These are phyloP conservation scores for Parascedosporium putredinis DNA, from an alignment of 2,329 filamentous ascomycete species.

Conservation along the genomic window DNA sequence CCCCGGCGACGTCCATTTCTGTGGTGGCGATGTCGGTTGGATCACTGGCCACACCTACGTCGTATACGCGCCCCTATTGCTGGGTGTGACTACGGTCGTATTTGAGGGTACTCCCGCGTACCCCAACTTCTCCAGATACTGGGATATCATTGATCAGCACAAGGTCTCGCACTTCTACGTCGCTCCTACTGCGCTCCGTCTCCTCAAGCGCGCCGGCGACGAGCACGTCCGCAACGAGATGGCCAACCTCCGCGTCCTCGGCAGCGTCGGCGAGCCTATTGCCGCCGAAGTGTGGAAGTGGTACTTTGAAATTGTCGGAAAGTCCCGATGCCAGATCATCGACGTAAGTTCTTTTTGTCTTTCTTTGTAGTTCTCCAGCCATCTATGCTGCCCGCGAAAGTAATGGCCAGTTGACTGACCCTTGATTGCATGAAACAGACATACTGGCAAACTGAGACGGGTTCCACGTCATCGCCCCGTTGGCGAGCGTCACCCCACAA, in stretches of 20 bases:
- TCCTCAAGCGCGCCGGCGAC: conserved; percentile 92
- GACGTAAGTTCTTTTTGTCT: conserved; percentile 64
- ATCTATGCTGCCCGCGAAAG: too few species aligned
- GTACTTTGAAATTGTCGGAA: conserved; percentile 94
- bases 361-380: too few species aligned
- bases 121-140: conserved; percentile 95
- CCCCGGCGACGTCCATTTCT: conserved; percentile 88
- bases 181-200: conserved; percentile 81
- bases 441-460: conserved; percentile 99
- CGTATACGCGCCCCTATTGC: conserved; percentile 86
- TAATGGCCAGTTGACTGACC: neutral
- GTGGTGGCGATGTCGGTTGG: conserved; percentile 96
- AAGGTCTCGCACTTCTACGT: conserved; percentile 97
- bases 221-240: conserved; percentile 84
- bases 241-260: conserved; percentile 79
- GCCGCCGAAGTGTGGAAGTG: conserved; percentile 99
- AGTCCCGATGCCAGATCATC: conserved; percentile 84
- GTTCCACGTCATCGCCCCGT: conserved; percentile 88
- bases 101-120: conserved; percentile 98
- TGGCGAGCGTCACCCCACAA: conserved; percentile 93
- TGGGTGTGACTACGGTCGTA: conserved; percentile 89
- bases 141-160: conserved; percentile 96
- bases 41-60: conserved; percentile 98
- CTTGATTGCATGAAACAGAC: conserved; percentile 45
- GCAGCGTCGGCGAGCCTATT: conserved; percentile 94